Evolutionary conservation across 2,329 filamentous ascomycete species (phyloP), one percentile per base, ranked within the genome.

Genomic region (Microcyclospora tardicrescens): DNA sequence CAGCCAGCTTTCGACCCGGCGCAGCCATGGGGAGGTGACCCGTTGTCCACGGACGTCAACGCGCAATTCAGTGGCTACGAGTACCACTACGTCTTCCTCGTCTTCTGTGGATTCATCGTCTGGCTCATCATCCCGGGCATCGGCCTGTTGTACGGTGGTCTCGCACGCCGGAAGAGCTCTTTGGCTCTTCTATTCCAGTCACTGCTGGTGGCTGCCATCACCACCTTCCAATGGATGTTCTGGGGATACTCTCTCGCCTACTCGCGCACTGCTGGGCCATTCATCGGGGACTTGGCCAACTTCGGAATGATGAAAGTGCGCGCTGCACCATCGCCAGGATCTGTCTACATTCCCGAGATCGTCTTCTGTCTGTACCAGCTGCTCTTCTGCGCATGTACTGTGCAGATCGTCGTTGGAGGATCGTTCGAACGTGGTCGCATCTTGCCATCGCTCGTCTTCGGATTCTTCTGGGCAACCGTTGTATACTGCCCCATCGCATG

Each of bases 121-220:
- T 79, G 72, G 67, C 58, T 79, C 36, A 81, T 81, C 53, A 76
- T 79, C 40, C 77, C 77, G 0, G 77, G 75, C 14, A 75, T 81
- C 47, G 76, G 75, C 35, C 64, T 81, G 6, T 61, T 81, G 1
- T 80, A 81, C 57, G 71, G 73, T 40, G 77, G 77, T 38, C 66
- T 81, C 19, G 69, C 75, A 5, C 67, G 74, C 28, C 64, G 75
- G 46, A 80, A 79, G 59, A 77, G 73, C 11, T 71, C 75, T 5
- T 61, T 80, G 19, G 61, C 74, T 3, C 61, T 80, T 35, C 62
- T 81, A 2, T 80, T 79, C 57, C 76, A 79, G 53, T 71, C 69
- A 6, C 61, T 79, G 28, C 68, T 77, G 56, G 68, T 78, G 30
- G 64, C 65, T 27, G 68, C 71, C 32, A 68, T 77, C 50, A 62